Percentiles rank a stretch among this genome's conserved stretches.
Conservation (phyloP, 495 filamentous ascomycete species). For the Halenospora varia region DNA sequence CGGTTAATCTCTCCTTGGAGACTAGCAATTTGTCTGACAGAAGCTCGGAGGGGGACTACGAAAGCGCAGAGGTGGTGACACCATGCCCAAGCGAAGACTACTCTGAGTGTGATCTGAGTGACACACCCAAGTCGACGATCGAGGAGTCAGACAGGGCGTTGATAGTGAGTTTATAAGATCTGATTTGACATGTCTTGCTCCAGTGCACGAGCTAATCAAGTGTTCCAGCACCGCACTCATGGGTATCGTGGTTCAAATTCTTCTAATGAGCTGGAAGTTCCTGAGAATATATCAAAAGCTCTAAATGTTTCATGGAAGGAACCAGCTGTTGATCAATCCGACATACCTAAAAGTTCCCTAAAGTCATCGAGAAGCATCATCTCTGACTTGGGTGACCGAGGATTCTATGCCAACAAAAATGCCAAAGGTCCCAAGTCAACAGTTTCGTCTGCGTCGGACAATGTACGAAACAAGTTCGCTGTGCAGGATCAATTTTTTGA, state of each 20-base stretch:
- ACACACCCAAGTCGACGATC: no score
- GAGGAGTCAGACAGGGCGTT: neutral
- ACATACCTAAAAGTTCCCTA: neutral
- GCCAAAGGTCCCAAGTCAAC: neutral
- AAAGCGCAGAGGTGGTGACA: neutral
- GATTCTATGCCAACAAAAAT: neutral
- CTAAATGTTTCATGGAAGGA: neutral
- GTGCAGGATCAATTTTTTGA: slow-evolving; percentile 6
- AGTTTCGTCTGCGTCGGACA: neutral
- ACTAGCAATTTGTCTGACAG: neutral
- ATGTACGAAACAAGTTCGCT: neutral
- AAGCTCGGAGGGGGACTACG: neutral
- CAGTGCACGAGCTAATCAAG: neutral
- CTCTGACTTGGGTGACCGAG: slow-evolving; percentile 1
- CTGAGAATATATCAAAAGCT: no score
- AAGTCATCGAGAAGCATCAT: neutral
- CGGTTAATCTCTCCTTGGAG: no score
- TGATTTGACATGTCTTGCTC: neutral
- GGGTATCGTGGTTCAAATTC: neutral
- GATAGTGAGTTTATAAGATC: neutral
- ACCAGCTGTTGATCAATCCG: neutral
- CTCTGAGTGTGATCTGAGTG: neutral
- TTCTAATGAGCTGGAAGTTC: neutral
- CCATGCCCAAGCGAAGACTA: neutral
- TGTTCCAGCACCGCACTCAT: neutral